A percentile compares a stretch with the other conserved stretches of the same genome.
phyloP scores from a whole-genome alignment of 768 basidiomycete species.

The Leccinum pellstonianum region DNA sequence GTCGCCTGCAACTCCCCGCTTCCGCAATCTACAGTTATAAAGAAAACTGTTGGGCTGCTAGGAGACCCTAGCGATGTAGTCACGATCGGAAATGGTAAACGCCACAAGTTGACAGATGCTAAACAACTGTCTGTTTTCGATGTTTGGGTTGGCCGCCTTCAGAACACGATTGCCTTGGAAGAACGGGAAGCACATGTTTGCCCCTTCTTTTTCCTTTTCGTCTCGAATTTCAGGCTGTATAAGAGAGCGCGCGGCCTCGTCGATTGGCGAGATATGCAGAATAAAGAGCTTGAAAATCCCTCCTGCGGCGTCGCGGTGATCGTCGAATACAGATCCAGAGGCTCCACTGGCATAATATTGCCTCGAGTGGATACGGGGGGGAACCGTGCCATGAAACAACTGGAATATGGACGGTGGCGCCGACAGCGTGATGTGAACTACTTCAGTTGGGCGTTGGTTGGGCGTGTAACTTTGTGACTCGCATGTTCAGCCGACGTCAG shows the following conservation, averaged over 20 bases:
- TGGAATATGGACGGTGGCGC: background rate
- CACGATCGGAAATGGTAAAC: background rate
- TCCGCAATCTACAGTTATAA: background rate
- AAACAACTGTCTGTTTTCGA: background rate
- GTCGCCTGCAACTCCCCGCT: background rate
- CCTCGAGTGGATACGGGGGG: background rate
- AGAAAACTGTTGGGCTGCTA: background rate
- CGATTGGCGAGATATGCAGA: constrained; percentile 9
- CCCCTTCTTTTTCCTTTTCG: background rate
- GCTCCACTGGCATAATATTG: background rate
- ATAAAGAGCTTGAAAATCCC: background rate
- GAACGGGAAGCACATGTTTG: background rate
- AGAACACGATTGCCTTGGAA: background rate
- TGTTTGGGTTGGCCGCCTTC: background rate
- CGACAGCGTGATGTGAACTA: background rate
- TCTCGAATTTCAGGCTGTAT: background rate
- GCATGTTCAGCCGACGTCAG: background rate
- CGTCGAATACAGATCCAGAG: background rate
- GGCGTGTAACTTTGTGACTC: background rate
- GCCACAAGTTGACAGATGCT: background rate
- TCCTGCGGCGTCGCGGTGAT: constrained; percentile 11
- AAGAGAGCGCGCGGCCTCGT: background rate
- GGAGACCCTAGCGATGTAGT: background rate
- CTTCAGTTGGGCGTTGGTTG: background rate
- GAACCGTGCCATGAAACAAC: background rate